phyloP scores from a whole-genome alignment of 192 early-diverging fungal genomes.

The Backusella luteola region DNA sequence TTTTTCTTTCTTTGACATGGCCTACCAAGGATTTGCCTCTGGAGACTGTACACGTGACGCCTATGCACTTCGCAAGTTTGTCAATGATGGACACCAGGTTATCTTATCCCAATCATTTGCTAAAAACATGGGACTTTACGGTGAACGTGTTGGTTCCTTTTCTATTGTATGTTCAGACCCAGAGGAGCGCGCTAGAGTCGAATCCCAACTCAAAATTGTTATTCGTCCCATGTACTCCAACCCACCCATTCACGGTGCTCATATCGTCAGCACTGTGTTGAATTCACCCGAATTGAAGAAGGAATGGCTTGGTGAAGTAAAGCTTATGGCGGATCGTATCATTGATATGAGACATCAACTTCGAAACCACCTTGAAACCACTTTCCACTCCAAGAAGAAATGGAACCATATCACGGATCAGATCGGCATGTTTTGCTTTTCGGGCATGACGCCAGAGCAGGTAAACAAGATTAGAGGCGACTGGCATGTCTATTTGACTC shows the following conservation, averaged over 20 bases:
- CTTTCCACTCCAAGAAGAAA: slow-evolving; percentile 65
- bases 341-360: slow-evolving; percentile 81
- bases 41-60: slow-evolving; percentile 88
- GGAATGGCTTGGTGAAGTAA: slow-evolving; percentile 92
- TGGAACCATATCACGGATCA: slow-evolving; percentile 87
- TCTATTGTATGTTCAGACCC: slow-evolving; percentile 70
- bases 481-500: slow-evolving; percentile 92
- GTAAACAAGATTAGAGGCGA: slow-evolving; percentile 79
- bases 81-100: slow-evolving; percentile 72
- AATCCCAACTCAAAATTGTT: slow-evolving; percentile 92
- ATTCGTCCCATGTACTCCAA: slow-evolving; percentile 97
- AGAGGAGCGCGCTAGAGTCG: slow-evolving; percentile 77
- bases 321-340: slow-evolving; percentile 94
- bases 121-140: slow-evolving; percentile 99
- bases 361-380: slow-evolving; percentile 72
- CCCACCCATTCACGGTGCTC: slow-evolving; percentile 91
- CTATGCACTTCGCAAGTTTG: slow-evolving; percentile 91
- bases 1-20: slow-evolving; percentile 97
- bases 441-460: slow-evolving; percentile 87
- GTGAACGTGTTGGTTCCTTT: slow-evolving; percentile 93
- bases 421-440: slow-evolving; percentile 99
- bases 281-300: slow-evolving; percentile 62
- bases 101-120: slow-evolving; percentile 95
- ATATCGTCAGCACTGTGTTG: slow-evolving; percentile 90
- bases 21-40: slow-evolving; percentile 99